Evolutionary conservation across 495 filamentous ascomycete genomes (phyloP).

Genomic region (Evernia prunastri): DNA sequence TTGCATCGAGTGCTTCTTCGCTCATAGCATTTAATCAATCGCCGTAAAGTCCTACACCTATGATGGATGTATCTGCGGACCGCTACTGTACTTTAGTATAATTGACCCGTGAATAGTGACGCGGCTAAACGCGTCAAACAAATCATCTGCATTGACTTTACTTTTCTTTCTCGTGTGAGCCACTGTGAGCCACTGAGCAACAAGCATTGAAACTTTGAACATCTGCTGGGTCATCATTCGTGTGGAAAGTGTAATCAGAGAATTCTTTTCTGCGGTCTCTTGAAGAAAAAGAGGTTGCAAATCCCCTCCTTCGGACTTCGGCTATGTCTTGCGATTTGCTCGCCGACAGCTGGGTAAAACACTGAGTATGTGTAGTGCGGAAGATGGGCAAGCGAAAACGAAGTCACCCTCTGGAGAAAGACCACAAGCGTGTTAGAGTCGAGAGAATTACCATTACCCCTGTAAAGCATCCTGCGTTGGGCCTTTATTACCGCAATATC

Average conservation of each 20-base stretch:
- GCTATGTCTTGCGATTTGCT: not conserved
- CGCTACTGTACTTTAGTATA: no score
- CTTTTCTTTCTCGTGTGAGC: not conserved
- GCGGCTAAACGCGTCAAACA: not conserved
- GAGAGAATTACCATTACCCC: not conserved
- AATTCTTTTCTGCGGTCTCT: not conserved
- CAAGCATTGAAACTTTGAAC: not conserved
- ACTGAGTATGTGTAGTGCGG: not conserved
- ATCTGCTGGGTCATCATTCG: not conserved
- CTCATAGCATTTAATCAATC: not conserved
- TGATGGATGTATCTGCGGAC: no score
- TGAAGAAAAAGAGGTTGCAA: not conserved
- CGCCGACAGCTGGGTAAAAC: not conserved
- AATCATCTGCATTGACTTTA: not conserved
- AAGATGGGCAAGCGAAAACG: conserved; percentile 22
- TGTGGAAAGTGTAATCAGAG: not conserved
- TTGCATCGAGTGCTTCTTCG: not conserved
- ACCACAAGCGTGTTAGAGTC: conserved; percentile 2
- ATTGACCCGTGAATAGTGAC: not conserved
- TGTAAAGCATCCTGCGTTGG: conserved; percentile 57
- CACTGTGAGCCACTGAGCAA: no score
- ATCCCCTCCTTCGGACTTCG: not conserved
- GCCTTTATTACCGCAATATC: conserved; percentile 63
- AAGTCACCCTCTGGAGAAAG: not conserved
- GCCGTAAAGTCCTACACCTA: not conserved